phyloP scores from a whole-genome alignment of 805 yeast species.

The Wickerhamiella azymoides region DNA sequence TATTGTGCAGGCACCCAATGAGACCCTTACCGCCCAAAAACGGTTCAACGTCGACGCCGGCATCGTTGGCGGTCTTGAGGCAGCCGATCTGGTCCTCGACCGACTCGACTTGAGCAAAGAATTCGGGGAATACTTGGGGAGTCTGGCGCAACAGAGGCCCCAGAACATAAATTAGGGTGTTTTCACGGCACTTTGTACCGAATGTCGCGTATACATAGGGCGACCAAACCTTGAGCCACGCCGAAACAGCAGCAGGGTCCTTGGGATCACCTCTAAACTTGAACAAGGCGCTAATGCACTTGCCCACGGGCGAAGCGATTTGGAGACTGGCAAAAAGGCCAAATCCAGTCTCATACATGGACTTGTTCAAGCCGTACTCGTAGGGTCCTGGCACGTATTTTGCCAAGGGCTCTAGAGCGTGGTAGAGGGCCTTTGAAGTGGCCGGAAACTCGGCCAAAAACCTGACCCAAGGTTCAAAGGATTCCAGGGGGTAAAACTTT shows the following conservation, averaged over 20 bases:
- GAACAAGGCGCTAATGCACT: slow-evolving; percentile 8
- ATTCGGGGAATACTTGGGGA: slow-evolving; percentile 3
- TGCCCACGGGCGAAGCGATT: slow-evolving; percentile 11
- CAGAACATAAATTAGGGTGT: slow-evolving; percentile 9
- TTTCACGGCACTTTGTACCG: slow-evolving; percentile 4
- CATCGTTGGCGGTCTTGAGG: slow-evolving; percentile 9
- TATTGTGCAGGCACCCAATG: slow-evolving; percentile 1
- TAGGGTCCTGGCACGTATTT: slow-evolving; percentile 7
- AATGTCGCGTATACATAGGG: slow-evolving; percentile 7
- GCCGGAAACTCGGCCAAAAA: slow-evolving; percentile 8
- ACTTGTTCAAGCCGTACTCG: slow-evolving; percentile 6
- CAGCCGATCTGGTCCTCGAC: slow-evolving; percentile 8
- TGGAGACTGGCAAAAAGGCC: slow-evolving; percentile 6
- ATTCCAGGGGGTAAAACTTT: slow-evolving; percentile 1
- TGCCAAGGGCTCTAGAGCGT: slow-evolving; percentile 10
- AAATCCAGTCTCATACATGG: slow-evolving; percentile 6
- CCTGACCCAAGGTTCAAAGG: slow-evolving; percentile 9
- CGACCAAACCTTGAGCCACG: slow-evolving; percentile 9
- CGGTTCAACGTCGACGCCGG: slow-evolving; percentile 4
- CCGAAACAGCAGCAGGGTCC: neutral
- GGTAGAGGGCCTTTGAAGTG: slow-evolving; percentile 9
- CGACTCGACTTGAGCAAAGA: neutral
- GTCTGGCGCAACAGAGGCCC: slow-evolving; percentile 8
- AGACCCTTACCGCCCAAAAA: slow-evolving; percentile 1
- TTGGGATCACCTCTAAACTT: slow-evolving; percentile 1